Evolutionary conservation across 371 early-diverging fungal species (phyloP), one percentile per base, ranked within the genome.

Genomic region (Mortierella sp.): DNA sequence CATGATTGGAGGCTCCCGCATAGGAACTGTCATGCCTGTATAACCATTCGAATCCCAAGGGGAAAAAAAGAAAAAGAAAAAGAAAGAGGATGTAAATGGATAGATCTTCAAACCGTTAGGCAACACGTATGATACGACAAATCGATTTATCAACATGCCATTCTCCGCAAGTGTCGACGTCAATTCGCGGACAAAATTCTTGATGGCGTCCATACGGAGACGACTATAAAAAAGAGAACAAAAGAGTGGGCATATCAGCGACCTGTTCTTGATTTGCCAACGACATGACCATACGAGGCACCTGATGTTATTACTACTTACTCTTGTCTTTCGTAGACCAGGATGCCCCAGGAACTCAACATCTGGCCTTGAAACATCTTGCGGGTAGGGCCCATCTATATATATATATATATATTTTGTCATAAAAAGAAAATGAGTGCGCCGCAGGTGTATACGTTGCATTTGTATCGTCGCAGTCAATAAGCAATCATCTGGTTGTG

Each of bases 341-440:
- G 87, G 32, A 95, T 91, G 43, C 86, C 87, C 94, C 94, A 94
- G 32, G 88, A 87, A 14, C 77, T 62, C 39, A 94, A 83, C 9
- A 81, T 85, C 9, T 84, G 85, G 22, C 93, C 92, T 12, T 86
- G 79, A 18, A 84, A 84, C 45, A 91, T 86, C 83, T 93, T 92
- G 77, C 90, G 90, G 24, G 88, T 84, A 66, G 94, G 86, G 75
- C 93, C 55, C 72, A 74, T 10, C 69, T 55, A 28, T 28, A 26
- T n/a, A n/a, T n/a, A n/a, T n/a, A n/a, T n/a, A n/a, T n/a, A n/a
- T n/a, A 26, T 55, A 3, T n/a, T 22, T 52, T 22, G 52, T 24
- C 5, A 52, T 52, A n/a, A 52, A n/a, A 52, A 52, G 20, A 52
- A 52, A 22, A 22, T 22, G 18, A 28, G 18, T 26, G 10, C 18